Evolutionary conservation across 768 basidiomycete genomes (phyloP).

Genomic region (Termitomyces heimii): DNA sequence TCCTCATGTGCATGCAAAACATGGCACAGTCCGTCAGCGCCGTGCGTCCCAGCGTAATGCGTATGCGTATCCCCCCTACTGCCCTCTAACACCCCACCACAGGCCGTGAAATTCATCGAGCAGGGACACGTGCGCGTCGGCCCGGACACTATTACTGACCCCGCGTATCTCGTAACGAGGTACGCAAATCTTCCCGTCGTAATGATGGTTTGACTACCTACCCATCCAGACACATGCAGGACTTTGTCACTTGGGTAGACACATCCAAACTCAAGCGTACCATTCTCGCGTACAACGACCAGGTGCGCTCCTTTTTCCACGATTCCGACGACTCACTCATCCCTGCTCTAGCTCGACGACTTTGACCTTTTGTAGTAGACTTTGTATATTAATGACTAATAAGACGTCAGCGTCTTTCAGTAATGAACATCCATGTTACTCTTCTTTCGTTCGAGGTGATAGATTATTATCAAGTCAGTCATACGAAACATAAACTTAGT

Average conservation of each 20-base stretch:
- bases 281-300: constrained; percentile 94
- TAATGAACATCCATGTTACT: no score
- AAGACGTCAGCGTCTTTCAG: no score
- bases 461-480: no score
- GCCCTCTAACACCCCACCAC: background rate
- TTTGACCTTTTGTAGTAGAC: background rate
- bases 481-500: no score
- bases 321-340: no score
- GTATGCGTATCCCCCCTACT: no score
- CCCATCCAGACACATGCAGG: constrained; percentile 84
- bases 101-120: constrained; percentile 97
- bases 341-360: background rate
- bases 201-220: no score
- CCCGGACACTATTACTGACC: constrained; percentile 93
- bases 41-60: constrained; percentile 43
- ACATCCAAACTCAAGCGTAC: constrained; percentile 95
- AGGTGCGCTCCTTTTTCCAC: constrained; percentile 45
- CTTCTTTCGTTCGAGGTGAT: no score
- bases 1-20: constrained; percentile 86
- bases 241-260: constrained; percentile 99
- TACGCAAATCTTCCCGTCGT: constrained; percentile 19
- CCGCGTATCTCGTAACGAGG: constrained; percentile 93
- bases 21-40: constrained; percentile 96
- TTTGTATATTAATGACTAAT: no score
- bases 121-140: constrained; percentile 98